A percentile compares a stretch with the other conserved stretches of the same genome.
Conservation (phyloP, 2,329 filamentous ascomycete species). For the Delphinella strobiligena region DNA sequence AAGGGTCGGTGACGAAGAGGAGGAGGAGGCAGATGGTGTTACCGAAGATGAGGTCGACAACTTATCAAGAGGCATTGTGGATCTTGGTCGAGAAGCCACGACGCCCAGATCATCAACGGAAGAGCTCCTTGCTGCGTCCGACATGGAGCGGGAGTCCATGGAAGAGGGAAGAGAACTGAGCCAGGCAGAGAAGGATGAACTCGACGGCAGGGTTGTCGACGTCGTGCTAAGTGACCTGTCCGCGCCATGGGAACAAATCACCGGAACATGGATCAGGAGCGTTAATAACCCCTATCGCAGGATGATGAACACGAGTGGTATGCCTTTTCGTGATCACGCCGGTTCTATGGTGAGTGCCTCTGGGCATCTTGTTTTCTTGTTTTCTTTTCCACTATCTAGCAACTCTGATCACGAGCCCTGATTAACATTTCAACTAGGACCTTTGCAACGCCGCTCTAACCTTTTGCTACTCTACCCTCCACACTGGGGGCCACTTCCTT, state of each 20-base stretch:
- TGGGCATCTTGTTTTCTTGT: background rate
- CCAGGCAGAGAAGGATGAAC: constrained; percentile 23
- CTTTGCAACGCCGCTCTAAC: constrained; percentile 74
- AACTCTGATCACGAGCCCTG: too few species aligned
- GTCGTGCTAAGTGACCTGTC: constrained; percentile 98
- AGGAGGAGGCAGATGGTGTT: constrained; percentile 13
- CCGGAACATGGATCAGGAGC: constrained; percentile 70
- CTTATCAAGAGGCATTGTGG: constrained; percentile 49
- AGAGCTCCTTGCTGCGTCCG: constrained; percentile 16
- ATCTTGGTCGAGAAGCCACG: constrained; percentile 36
- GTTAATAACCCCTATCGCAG: constrained; percentile 92
- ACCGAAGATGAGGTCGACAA: constrained; percentile 29
- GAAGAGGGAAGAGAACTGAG: constrained; percentile 19
- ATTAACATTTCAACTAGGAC: constrained; percentile 49
- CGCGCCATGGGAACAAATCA: constrained; percentile 79
- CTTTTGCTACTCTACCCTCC: constrained; percentile 77
- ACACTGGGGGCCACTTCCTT: constrained; percentile 74
- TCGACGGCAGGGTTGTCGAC: constrained; percentile 56
- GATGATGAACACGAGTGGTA: constrained; percentile 99
- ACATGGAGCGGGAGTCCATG: constrained; percentile 10
- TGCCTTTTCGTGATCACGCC: constrained; percentile 73
- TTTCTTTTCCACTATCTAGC: background rate
- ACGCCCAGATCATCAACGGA: constrained; percentile 3
- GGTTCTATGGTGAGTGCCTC: constrained; percentile 74
- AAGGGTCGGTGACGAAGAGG: constrained; percentile 22